Evolutionary conservation across 768 basidiomycete species (phyloP).

Genomic region (Hericium coralloides): DNA sequence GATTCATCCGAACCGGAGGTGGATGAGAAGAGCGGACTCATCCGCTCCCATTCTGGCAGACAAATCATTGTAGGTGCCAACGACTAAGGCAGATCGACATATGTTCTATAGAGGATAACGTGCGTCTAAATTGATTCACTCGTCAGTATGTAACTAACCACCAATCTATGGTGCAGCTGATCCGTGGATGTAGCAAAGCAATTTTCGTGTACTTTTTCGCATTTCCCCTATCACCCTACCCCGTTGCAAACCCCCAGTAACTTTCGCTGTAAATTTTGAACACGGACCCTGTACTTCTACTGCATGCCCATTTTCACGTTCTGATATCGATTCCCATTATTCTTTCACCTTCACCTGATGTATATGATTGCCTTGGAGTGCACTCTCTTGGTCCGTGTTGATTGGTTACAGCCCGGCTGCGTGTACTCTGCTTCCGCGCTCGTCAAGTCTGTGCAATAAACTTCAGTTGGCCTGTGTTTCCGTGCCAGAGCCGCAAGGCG

Average conservation of each 20-base stretch:
- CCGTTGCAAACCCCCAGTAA: too few relatives aligned
- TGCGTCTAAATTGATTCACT: not conserved
- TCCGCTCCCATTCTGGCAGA: not conserved
- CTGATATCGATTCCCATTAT: not conserved
- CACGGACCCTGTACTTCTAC: not conserved
- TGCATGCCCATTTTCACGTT: not conserved
- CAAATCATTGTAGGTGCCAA: not conserved
- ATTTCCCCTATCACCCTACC: too few relatives aligned
- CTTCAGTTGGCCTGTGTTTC: not conserved
- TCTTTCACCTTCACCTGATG: not conserved
- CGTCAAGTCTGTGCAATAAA: not conserved
- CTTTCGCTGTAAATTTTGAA: not conserved
- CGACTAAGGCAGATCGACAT: not conserved
- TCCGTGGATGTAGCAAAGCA: too few relatives aligned
- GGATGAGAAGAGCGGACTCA: not conserved
- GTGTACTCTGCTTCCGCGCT: not conserved
- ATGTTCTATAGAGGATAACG: not conserved
- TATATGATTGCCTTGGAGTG: not conserved
- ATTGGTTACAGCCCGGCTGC: not conserved
- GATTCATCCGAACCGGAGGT: conserved; percentile 2
- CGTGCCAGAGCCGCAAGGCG: too few relatives aligned
- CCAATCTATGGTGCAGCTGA: too few relatives aligned
- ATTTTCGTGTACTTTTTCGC: too few relatives aligned
- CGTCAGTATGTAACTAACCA: too few relatives aligned
- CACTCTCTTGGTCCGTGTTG: not conserved